Evolutionary conservation across 495 filamentous ascomycete species (phyloP), one percentile per base, ranked within the genome.

Genomic region (Aspergillus diversus): DNA sequence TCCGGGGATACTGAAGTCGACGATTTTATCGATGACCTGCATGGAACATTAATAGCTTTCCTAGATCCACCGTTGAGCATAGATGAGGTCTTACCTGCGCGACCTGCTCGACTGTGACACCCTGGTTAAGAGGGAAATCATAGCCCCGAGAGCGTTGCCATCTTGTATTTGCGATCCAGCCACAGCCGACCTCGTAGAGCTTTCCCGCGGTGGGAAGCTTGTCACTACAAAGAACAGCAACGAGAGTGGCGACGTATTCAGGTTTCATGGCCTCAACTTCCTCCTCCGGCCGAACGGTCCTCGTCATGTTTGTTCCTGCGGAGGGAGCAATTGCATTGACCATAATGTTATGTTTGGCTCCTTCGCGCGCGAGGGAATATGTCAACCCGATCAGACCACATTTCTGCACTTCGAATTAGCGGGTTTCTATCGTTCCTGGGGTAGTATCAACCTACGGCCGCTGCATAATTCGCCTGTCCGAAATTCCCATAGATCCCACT

Each of bases 181-280:
- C 95, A 76, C 91, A 94, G 70, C 95, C 95, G 63, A 93, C 91
- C 83, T 99, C 95, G 78, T 89, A 99, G n/a, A 99, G 86, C 54
- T 87, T 89, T 67, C 94, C 94, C 63, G 93, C 97, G 13, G 87
- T 85, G 33, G 94, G 94, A 31, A 91, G 82, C 71, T 90, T 91
- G 78, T 99, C 95, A 58, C 91, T 94, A 81, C 86, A 90, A 43
- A 99, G 89, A 35, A 92, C 86, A 32, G 90, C 89, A 52, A 99
- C 94, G 43, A 97, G 75, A 52, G 95, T 96, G 49, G 95, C 95
- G 76, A 99, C 93, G 74, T 98, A 97, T 68, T 97, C 95, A 49
- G 95, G 95, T 88, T 99, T 99, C 86, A 99, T 97, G 39, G 95
- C 96, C 82, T 97, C 93, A 49, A 99, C 93, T 82, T 98, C 88